These are phyloP conservation scores for Tremella mesenterica DNA, from an alignment of 768 basidiomycete species.

Conservation along the genomic window DNA sequence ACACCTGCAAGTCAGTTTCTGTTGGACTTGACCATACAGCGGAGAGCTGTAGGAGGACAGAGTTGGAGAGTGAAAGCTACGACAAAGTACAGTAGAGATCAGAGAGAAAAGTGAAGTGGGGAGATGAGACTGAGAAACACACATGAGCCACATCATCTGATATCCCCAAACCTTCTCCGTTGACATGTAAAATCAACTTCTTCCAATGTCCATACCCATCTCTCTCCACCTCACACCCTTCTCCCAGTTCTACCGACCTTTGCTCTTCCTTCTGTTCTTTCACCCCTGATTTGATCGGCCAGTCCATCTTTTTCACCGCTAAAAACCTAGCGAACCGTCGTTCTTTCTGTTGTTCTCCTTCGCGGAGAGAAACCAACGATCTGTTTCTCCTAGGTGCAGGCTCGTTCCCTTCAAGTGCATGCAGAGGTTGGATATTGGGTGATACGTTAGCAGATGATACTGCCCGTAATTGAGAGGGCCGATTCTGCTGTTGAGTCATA, in stretches of 20 bases:
- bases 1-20: conserved; percentile 15
- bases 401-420: neutral
- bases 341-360: conserved; percentile 7
- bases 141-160: conserved; percentile 20
- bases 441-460: neutral
- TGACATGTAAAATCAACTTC: conserved; percentile 2
- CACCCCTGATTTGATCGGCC: conserved; percentile 1
- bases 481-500: neutral
- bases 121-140: neutral
- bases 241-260: conserved; percentile 15
- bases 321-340: conserved; percentile 29
- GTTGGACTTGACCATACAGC: no score
- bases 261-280: conserved; percentile 6
- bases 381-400: neutral
- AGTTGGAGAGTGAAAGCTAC: no score
- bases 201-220: conserved; percentile 27
- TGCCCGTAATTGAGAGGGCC: neutral
- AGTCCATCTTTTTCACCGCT: conserved; percentile 14
- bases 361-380: conserved; percentile 1
- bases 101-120: neutral
- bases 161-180: conserved; percentile 21
- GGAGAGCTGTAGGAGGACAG: no score
- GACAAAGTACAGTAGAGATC: neutral
- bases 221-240: conserved; percentile 28
- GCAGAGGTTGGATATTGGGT: neutral